Base-by-base conservation (phyloP, 495 filamentous ascomycete genomes). In the Xylona heveae region DNA sequence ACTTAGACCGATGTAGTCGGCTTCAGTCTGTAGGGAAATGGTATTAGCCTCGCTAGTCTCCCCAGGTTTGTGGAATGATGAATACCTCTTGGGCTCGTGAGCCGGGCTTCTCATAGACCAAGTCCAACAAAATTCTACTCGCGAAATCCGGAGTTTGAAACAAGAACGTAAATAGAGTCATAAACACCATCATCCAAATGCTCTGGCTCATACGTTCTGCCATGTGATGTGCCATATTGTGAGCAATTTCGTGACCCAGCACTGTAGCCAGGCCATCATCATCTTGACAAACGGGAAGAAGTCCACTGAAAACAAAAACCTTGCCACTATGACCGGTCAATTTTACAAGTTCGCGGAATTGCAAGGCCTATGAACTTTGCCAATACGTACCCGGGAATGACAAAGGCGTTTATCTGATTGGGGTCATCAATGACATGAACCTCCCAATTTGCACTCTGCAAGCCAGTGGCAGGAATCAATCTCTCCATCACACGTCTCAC, bases 241-340 rank as follows among this genome's bases (percentile, higher is more conserved):
- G 85, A n/a, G 81, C 79, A 37, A 95, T 91, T 55, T 94, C 85
- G 48, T 95, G 85, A 4, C 79, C 80, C 5, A 94, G 54, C 1
- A 94, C 77, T 2, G 81, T 68, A 9, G 85, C 85, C 12, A 94
- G 52, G 0, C 75, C 78, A 41, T 78, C 65, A 21, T 91, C 78
- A 31, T 61, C 66, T 25, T 55, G 34, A 28, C 76, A 78, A 10
- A 92, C 57, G 1, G 68, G 67, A 27, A 95, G 44, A 13, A 95
- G 76, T 13, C 85, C 53, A 6, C 26, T 31, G 40, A 76, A 91
- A 4, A 95, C 84, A 43, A 94, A 93, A 12, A 95, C 83, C 43
- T 91, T 90, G 1, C 83, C 84, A 5, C 68, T 70, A 14, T 29
- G 24, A 12, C 20, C 24, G 12, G 24, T 33, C 30, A 38, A n/a